A percentile compares a stretch with the other conserved stretches of the same genome.
Conservation (phyloP, 305 asterid genomes). For the Plantago lanceolata region DNA sequence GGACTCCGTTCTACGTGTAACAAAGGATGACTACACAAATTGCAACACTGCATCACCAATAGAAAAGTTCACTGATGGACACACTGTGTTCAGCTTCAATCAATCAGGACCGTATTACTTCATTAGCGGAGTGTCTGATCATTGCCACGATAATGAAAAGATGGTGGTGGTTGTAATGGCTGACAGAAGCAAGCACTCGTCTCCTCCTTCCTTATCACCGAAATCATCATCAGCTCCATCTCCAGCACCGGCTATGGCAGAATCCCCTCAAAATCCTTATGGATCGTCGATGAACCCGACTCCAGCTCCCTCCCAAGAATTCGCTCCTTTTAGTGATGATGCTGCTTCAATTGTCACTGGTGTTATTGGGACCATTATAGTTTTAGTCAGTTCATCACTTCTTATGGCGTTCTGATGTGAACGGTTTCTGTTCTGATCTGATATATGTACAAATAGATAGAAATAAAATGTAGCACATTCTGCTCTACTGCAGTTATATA, state of each 20-base stretch:
- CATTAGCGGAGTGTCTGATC: constrained; percentile 69
- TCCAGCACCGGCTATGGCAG: constrained; percentile 45
- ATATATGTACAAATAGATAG: constrained; percentile 27
- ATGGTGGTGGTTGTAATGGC: constrained; percentile 71
- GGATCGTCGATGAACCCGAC: constrained; percentile 16
- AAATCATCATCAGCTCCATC: constrained; percentile 41
- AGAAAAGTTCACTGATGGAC: constrained; percentile 57
- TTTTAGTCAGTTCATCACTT: constrained; percentile 39
- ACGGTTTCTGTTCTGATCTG: constrained; percentile 19
- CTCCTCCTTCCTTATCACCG: constrained; percentile 40
- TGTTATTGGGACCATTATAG: constrained; percentile 37
- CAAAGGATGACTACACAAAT: constrained; percentile 50
- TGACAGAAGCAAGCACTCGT: constrained; percentile 43
- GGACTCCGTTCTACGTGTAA: constrained; percentile 51
- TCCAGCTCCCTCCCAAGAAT: constrained; percentile 19
- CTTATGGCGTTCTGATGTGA: constrained; percentile 38
- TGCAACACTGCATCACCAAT: constrained; percentile 59
- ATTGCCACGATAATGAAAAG: constrained; percentile 72
- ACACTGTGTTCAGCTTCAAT: constrained; percentile 41
- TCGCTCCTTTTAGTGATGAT: constrained; percentile 10
- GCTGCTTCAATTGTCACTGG: constrained; percentile 25
- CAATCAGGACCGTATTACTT: constrained; percentile 81
- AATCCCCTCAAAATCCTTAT: constrained; percentile 51
- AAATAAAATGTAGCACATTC: constrained; percentile 24
- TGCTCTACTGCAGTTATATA: background rate